phyloP scores from a whole-genome alignment of 345 rosid species.

The Salix brachista region DNA sequence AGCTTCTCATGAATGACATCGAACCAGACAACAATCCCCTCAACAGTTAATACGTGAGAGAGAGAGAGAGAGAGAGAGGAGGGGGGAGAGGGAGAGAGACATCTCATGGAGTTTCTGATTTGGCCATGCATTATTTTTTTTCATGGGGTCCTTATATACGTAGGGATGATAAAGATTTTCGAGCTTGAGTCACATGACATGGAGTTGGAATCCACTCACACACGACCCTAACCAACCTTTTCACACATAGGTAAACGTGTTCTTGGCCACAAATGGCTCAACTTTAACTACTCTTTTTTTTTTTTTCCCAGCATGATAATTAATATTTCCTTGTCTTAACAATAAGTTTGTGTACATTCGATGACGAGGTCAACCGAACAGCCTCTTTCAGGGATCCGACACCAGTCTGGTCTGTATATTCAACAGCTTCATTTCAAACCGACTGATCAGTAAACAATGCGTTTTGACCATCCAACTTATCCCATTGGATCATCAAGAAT shows the following conservation, averaged over 20 bases:
- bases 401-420: neutral
- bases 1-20: slow-evolving; percentile 44
- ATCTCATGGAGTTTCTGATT: neutral
- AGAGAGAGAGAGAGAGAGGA: neutral
- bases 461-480: neutral
- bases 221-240: slow-evolving; percentile 26
- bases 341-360: slow-evolving; percentile 9
- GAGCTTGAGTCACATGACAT: slow-evolving; percentile 27
- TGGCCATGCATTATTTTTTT: slow-evolving; percentile 32
- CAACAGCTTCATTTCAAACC: neutral
- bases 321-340: neutral
- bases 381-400: slow-evolving; percentile 12
- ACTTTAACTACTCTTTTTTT: slow-evolving; percentile 5
- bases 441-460: neutral
- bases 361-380: slow-evolving; percentile 30
- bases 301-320: slow-evolving; percentile 1
- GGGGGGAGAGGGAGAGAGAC: neutral
- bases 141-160: slow-evolving; percentile 29
- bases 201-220: slow-evolving; percentile 47
- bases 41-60: slow-evolving; percentile 35
- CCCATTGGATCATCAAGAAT: neutral
- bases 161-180: slow-evolving; percentile 10
- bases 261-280: slow-evolving; percentile 2
- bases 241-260: slow-evolving; percentile 24
- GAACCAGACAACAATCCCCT: slow-evolving; percentile 83